Base-by-base conservation (phyloP, 2,329 filamentous ascomycete species). In the Pseudocercospora fijiensis region DNA sequence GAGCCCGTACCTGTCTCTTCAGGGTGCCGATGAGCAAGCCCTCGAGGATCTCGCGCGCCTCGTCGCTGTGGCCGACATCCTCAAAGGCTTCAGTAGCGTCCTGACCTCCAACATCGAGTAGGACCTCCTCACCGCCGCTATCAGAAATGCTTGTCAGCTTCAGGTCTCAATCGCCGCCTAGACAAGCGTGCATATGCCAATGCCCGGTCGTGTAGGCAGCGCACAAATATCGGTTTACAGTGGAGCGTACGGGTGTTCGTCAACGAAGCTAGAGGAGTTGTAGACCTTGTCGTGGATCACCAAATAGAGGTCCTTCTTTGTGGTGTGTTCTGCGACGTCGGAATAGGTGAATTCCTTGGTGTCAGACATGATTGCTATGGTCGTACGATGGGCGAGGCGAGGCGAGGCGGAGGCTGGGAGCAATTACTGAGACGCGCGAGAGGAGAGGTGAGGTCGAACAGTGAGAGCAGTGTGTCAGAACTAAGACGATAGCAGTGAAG, bases 51-150 rank as follows among this genome's bases (percentile, higher is more conserved):
- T 98, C 94, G 71, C 95, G 90, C 71, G 95, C 95, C 85, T 99
- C 95, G 80, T 99, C 95, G 75, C 91, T 96, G 89, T 99, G 95
- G 76, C 95, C 95, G 75, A 99, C 95, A 81, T 99, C 95, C 84
- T 99, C 95, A 78, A 99, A 99, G 67, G 95, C 94, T 82, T 98
- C 95, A 73, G 94, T 96, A 75, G 91, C 90, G 80, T 99, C 95
- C 82, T 96, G 93, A 72, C 95, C 95, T 75, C 85, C 95, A 69
- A 98, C 93, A 73, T 99, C 95, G 72, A 99, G 89, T 68, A 99
- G 84, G 73, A 99, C 95, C 83, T 99, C 95, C 83, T 99, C 95
- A 82, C 95, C 95, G 84, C 95, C 95, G 74, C 95, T 98, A 57
- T 64, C 55, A 64, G 64, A 61, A 64, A 33, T 52, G 61, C 45